Base-by-base conservation (phyloP, 1,284 basidiomycete species). In the Amylostereum areolatum region DNA sequence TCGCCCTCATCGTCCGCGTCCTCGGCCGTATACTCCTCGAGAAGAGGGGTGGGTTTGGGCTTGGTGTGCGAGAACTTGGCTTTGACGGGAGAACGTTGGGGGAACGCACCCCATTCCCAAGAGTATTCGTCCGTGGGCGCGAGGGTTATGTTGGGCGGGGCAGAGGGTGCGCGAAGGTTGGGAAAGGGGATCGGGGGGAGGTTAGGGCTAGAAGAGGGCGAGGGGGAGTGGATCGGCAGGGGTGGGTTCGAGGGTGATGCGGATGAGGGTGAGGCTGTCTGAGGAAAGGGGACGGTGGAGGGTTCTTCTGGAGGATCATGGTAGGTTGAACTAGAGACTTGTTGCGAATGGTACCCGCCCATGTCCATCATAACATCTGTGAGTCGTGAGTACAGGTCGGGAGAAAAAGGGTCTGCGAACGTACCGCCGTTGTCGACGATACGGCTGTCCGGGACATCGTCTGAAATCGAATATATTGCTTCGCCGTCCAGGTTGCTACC, bases 101-200 rank as follows among this genome's bases (percentile, higher is more conserved):
- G 89, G 59, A 91, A 89, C 18, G 76, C 82, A 33, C 88, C 88
- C 89, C 88, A 90, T 56, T 91, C 88, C 89, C 88, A 91, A 3
- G 84, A 85, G 60, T 90, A 90, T 59, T 86, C 82, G 49, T 80
- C 80, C 3, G 74, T 56, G 0, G 62, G 55, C 25, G 47, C 24
- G 28, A 47, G 47, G 31, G 48, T 52, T 7, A 55, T n/a, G 9
- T 48, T 31, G 47, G 77, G 78, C 2, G 80, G 80, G 59, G 80
- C 81, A 10, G 80, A 83, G 2, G 72, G 75, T 5, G 78, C 80
- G 42, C 78, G 78, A 41, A 72, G 57, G 47, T 61, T 56, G 47
- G 66, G 73, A 54, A 70, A 71, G 40, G 63, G 65, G 36, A 68
- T 52, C n/a, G 52, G 46, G 34, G 33, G 37, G 25, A 41, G 31